phyloP scores from a whole-genome alignment of 192 early-diverging fungal species.

The Podila minutissima region DNA sequence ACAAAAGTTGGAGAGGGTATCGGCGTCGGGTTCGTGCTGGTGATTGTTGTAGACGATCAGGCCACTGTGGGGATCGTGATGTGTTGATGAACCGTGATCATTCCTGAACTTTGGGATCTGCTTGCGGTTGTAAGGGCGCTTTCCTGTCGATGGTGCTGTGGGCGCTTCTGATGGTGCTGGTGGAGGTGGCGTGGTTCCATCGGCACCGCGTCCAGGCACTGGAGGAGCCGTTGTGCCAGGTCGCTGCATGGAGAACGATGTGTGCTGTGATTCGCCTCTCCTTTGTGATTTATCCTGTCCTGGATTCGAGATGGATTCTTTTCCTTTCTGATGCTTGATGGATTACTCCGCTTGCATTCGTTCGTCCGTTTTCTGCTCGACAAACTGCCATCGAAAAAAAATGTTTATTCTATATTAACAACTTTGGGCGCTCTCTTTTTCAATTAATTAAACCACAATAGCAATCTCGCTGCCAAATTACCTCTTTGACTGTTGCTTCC shows the following conservation, averaged over 20 bases:
- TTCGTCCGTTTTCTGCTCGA: no score
- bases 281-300: no score
- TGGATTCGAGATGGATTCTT: no score
- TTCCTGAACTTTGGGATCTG: conserved; percentile 11
- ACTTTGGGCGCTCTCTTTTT: not conserved
- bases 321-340: no score
- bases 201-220: conserved; percentile 9
- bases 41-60: conserved; percentile 23
- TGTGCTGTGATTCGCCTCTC: not conserved
- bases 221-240: not conserved
- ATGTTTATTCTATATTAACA: not conserved
- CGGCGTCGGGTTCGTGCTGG: conserved; percentile 26
- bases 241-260: not conserved
- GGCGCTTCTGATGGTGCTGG: conserved; percentile 5
- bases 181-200: conserved; percentile 8
- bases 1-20: conserved; percentile 54
- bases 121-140: conserved; percentile 29
- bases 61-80: conserved; percentile 12
- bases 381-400: no score
- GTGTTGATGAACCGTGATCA: conserved; percentile 8
- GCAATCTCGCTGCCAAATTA: not conserved
- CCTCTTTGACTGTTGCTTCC: not conserved
- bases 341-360: no score
- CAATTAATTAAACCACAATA: not conserved
- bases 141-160: conserved; percentile 5